phyloP scores from a whole-genome alignment of 2,329 filamentous ascomycete species.

The Paecilomyces dactylethromorphus region DNA sequence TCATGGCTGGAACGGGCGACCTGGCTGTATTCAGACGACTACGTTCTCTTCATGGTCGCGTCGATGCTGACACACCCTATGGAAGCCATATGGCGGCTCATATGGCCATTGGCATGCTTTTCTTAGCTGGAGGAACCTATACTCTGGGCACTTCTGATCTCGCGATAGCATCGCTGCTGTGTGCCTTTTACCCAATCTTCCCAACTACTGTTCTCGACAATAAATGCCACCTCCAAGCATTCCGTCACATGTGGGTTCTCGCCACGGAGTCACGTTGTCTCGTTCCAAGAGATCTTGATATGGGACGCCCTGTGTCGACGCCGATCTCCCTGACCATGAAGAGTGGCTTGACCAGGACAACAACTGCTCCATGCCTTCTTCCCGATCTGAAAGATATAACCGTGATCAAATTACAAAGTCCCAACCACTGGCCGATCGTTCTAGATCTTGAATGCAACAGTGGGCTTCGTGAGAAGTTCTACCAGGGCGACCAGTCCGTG shows the following conservation, averaged over 20 bases:
- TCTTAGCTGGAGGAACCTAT: conserved; percentile 85
- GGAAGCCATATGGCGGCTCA: conserved; percentile 91
- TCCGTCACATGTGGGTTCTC: conserved; percentile 94
- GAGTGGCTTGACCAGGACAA: conserved; percentile 23
- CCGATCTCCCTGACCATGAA: conserved; percentile 61
- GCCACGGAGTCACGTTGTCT: conserved; percentile 86
- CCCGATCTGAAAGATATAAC: conserved; percentile 36
- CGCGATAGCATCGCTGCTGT: conserved; percentile 76
- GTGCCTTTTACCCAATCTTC: conserved; percentile 91
- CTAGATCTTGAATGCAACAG: conserved; percentile 65
- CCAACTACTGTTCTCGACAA: conserved; percentile 88
- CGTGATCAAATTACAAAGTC: conserved; percentile 33
- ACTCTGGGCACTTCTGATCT: conserved; percentile 86
- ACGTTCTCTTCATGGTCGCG: conserved; percentile 78
- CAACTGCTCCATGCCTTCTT: conserved; percentile 52
- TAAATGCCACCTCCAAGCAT: conserved; percentile 87
- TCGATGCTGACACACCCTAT: conserved; percentile 78
- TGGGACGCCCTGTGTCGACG: conserved; percentile 68
- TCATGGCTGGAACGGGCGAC: conserved; percentile 96
- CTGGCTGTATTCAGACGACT: conserved; percentile 76
- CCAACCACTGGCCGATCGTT: conserved; percentile 73
- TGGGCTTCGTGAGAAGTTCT: conserved; percentile 58
- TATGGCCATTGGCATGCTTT: conserved; percentile 82
- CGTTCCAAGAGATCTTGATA: conserved; percentile 79
- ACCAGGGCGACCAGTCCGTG: conserved; percentile 59